These are phyloP conservation scores for Isatis lusitanica DNA, from an alignment of 441 rosid genomes.

Conservation along the genomic window DNA sequence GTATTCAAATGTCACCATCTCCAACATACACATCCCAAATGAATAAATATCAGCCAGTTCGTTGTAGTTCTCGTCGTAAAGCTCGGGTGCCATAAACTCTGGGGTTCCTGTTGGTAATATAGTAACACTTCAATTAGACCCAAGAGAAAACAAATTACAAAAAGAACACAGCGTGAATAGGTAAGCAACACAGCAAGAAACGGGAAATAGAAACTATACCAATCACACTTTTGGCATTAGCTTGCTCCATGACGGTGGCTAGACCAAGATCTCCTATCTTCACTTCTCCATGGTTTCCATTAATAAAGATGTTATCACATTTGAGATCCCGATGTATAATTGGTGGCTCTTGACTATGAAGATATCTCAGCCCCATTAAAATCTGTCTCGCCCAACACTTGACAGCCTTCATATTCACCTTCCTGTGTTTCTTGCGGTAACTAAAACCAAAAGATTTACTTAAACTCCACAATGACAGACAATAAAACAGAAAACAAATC, in stretches of 20 bases:
- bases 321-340: slow-evolving; percentile 73
- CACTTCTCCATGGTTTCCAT: slow-evolving; percentile 76
- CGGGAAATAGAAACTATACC: slow-evolving; percentile 43
- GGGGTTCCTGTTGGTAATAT: slow-evolving; percentile 56
- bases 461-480: slow-evolving; percentile 15
- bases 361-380: slow-evolving; percentile 56
- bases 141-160: background rate
- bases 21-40: slow-evolving; percentile 76
- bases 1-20: slow-evolving; percentile 69
- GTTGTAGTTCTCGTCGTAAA: slow-evolving; percentile 71
- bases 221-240: slow-evolving; percentile 70
- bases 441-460: slow-evolving; percentile 40
- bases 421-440: slow-evolving; percentile 70
- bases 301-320: slow-evolving; percentile 74
- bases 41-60: slow-evolving; percentile 69
- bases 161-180: slow-evolving; percentile 6
- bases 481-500: slow-evolving; percentile 1
- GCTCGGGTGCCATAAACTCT: slow-evolving; percentile 80
- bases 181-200: slow-evolving; percentile 23
- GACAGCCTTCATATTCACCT: slow-evolving; percentile 67
- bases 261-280: slow-evolving; percentile 79
- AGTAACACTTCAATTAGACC: background rate
- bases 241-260: slow-evolving; percentile 75
- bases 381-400: slow-evolving; percentile 80
- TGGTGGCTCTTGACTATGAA: slow-evolving; percentile 70